Evolutionary conservation across 1,139 yeast species (phyloP).

Genomic region (Taiozyma onychis): DNA sequence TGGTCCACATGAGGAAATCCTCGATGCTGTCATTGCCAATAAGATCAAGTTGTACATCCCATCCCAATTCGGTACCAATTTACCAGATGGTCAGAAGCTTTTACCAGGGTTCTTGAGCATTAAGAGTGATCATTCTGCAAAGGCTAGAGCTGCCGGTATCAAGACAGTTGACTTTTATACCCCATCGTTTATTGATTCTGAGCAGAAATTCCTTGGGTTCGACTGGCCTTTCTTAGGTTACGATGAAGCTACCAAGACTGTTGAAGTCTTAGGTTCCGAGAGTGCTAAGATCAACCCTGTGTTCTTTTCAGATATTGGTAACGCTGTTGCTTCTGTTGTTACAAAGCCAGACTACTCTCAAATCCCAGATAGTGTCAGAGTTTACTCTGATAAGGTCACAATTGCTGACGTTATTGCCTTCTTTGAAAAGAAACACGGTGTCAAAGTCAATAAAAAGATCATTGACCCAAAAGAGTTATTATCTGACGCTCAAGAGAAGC

Average conservation of each 20-base stretch:
- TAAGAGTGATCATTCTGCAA: constrained; percentile 37
- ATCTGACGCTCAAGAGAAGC: constrained; percentile 28
- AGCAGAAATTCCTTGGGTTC: constrained; percentile 12
- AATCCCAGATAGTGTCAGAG: constrained; percentile 42
- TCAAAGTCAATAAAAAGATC: constrained; percentile 30
- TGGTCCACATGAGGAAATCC: constrained; percentile 26
- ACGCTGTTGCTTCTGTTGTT: constrained; percentile 37
- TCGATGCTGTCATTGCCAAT: constrained; percentile 35
- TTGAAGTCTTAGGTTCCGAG: constrained; percentile 40
- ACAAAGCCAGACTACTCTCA: constrained; percentile 31
- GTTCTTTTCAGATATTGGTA: constrained; percentile 42
- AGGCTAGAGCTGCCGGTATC: constrained; percentile 40
- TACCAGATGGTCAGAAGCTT: constrained; percentile 24
- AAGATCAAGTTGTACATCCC: constrained; percentile 53
- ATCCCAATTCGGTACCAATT: constrained; percentile 54
- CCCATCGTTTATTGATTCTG: constrained; percentile 31
- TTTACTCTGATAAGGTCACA: constrained; percentile 38
- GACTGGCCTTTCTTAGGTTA: constrained; percentile 30
- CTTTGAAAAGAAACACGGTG: constrained; percentile 38
- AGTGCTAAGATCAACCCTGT: constrained; percentile 32
- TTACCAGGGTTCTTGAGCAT: constrained; percentile 33
- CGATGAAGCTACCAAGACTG: constrained; percentile 31
- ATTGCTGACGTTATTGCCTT: constrained; percentile 34
- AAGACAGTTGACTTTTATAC: constrained; percentile 46
- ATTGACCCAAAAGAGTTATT: constrained; percentile 30